Base-by-base conservation (phyloP, 768 basidiomycete genomes). In the Hygrophorus pudorinus region DNA sequence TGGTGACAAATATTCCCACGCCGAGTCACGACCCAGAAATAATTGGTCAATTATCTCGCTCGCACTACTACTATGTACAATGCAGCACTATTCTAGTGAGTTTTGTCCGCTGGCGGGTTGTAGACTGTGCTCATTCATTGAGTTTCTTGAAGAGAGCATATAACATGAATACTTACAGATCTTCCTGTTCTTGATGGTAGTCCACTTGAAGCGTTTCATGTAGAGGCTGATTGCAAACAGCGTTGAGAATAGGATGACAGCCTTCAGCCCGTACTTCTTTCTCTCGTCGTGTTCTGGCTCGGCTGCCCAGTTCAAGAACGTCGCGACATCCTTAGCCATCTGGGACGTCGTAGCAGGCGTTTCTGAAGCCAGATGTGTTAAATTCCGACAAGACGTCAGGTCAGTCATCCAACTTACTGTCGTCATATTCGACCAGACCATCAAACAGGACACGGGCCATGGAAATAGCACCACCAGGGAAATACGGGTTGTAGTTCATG, bases 401-500 rank as follows among this genome's bases (percentile, higher is more conserved):
- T 27, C 13, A 41, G 24, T 24, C 12, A 17, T 9, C 17, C 0
- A 7, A 3, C 24, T 21, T 24, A 44, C 47, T 27, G 60, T 99
- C 96, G 0, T 89, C 86, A 62, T 87, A 99, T 64, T 99, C 96
- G 45, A 98, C 94, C 36, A 98, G 65, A 31, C 90, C 93, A 56
- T 98, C 96, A 60, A 87, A 98, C 52, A 98, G 69, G 29, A 97
- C 79, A 59, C 94, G 89, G 41, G 90, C 92, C 96, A 99, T 99
- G 59, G 89, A 86, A 48, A 98, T 97, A 52, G 92, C 92, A 57
- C 93, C 94, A 44, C 96, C 92, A 33, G 94, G 94, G 85, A 99
- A 99, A 73, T 84, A 98, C 14, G 92, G 91, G 69, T 90, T 91
- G 76, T 96, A 98, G 77, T 93, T 96, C 89, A 97, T 86, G 53